Evolutionary conservation across 371 early-diverging fungal species (phyloP).

Genomic region (Circinella umbellata): DNA sequence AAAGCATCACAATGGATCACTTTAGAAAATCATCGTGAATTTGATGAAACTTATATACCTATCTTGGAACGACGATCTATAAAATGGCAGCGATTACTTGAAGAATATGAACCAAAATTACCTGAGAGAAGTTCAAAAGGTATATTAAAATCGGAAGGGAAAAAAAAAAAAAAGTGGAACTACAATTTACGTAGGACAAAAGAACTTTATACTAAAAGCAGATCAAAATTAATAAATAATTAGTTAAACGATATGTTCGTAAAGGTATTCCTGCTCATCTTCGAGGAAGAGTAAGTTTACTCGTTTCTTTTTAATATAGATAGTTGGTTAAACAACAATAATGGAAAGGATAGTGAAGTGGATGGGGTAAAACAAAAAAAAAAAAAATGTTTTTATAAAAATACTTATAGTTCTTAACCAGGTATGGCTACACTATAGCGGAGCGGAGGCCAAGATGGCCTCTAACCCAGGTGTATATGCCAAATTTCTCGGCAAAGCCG

Average conservation of each 20-base stretch:
- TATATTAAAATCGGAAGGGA: constrained; percentile 18
- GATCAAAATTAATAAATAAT: background rate
- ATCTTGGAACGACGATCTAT: constrained; percentile 52
- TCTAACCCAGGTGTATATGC: constrained; percentile 66
- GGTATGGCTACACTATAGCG: constrained; percentile 82
- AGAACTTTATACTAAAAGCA: background rate
- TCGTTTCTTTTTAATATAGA: too few relatives aligned
- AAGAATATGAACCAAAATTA: constrained; percentile 49
- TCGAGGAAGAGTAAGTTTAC: constrained; percentile 58
- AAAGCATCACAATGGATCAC: constrained; percentile 59
- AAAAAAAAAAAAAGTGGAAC: too few relatives aligned
- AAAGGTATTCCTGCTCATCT: constrained; percentile 77
- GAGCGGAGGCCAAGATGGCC: constrained; percentile 66
- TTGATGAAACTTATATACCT: constrained; percentile 54
- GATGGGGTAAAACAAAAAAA: background rate
- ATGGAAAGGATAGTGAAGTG: too few relatives aligned
- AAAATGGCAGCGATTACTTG: constrained; percentile 60
- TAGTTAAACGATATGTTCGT: constrained; percentile 74
- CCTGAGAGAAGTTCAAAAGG: constrained; percentile 57
- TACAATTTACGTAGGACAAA: background rate
- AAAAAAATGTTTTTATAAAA: background rate
- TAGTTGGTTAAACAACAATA: too few relatives aligned
- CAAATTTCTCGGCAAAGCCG: constrained; percentile 55
- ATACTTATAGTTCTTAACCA: constrained; percentile 17
- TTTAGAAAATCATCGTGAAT: constrained; percentile 49